A percentile compares a stretch with the other conserved stretches of the same genome.
Evolutionary conservation across 2,329 filamentous ascomycete species (phyloP).

Genomic region (Pseudocercospora fuligena): DNA sequence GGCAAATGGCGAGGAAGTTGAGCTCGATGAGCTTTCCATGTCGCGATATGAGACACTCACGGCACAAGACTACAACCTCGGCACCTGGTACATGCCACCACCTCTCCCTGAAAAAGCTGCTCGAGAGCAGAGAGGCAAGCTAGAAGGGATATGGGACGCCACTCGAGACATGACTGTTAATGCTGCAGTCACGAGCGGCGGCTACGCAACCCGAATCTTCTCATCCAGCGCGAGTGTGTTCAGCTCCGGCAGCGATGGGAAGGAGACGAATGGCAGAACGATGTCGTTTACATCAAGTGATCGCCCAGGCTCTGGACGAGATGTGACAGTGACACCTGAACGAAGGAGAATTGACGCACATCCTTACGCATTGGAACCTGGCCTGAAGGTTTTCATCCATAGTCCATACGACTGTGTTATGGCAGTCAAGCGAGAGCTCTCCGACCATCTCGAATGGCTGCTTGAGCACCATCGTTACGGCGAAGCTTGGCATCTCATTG

Average conservation of each 20-base stretch:
- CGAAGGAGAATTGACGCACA: constrained; percentile 43
- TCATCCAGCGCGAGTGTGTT: constrained; percentile 80
- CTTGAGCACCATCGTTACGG: constrained; percentile 80
- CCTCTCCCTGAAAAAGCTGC: constrained; percentile 64
- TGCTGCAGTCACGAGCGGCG: constrained; percentile 53
- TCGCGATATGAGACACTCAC: constrained; percentile 85
- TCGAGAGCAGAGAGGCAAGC: constrained; percentile 65
- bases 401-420: constrained; percentile 97
- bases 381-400: constrained; percentile 87
- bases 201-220: constrained; percentile 86
- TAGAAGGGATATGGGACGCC: constrained; percentile 90
- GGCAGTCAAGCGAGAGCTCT: constrained; percentile 81
- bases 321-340: constrained; percentile 29
- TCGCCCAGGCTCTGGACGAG: constrained; percentile 43
- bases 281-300: constrained; percentile 37
- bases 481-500: constrained; percentile 85
- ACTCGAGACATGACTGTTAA: constrained; percentile 26
- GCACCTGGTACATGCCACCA: constrained; percentile 77
- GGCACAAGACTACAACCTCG: constrained; percentile 89
- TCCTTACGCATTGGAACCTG: constrained; percentile 58
- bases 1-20: constrained; percentile 77
- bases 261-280: constrained; percentile 42
- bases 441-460: constrained; percentile 86
- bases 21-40: constrained; percentile 83
- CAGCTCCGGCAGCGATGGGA: constrained; percentile 48